A percentile compares a stretch with the other conserved stretches of the same genome.
These are phyloP conservation scores for Setaria italica DNA, from an alignment of 202 grass and related monocot species.

Conservation along the genomic window DNA sequence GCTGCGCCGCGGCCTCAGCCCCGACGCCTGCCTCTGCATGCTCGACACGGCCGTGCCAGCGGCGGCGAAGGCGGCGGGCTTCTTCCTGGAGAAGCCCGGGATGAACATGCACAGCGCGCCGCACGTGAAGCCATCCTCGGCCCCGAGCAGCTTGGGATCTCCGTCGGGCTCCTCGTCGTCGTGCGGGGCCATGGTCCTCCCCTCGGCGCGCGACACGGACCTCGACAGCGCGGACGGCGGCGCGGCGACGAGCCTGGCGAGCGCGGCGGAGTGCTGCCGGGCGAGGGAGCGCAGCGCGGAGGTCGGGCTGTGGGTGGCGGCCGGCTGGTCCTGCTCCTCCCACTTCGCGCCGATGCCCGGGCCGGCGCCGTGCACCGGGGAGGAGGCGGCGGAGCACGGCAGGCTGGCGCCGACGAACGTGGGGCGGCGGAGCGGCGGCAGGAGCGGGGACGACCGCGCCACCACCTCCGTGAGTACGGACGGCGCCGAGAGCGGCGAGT, in stretches of 20 bases:
- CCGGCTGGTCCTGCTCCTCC: slow-evolving; percentile 25
- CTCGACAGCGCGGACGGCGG: slow-evolving; percentile 19
- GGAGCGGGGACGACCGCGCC: slow-evolving; percentile 56
- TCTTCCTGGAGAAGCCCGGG: slow-evolving; percentile 66
- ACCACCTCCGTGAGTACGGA: slow-evolving; percentile 69
- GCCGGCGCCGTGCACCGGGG: slow-evolving; percentile 42
- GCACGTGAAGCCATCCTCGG: slow-evolving; percentile 58
- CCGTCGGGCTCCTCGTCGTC: slow-evolving; percentile 14
- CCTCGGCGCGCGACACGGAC: slow-evolving; percentile 49
- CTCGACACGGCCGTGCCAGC: slow-evolving; percentile 9
- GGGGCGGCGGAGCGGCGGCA: slow-evolving; percentile 59
- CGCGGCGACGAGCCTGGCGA: slow-evolving; percentile 50
- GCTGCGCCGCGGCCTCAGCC: slow-evolving; percentile 21
- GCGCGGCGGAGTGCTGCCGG: slow-evolving; percentile 65
- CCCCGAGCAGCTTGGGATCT: neutral
- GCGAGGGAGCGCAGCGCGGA: slow-evolving; percentile 37
- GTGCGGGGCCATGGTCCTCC: slow-evolving; percentile 50
- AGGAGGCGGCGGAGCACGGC: slow-evolving; percentile 61
- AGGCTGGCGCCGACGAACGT: slow-evolving; percentile 71
- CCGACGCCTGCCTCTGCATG: slow-evolving; percentile 51
- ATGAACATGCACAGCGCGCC: slow-evolving; percentile 72
- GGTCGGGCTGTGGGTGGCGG: slow-evolving; percentile 23
- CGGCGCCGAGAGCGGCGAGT: slow-evolving; percentile 65
- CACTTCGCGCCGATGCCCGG: neutral
- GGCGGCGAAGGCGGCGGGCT: neutral